Evolutionary conservation across 2,329 filamentous ascomycete species (phyloP).

Genomic region (Ascochyta fabae): DNA sequence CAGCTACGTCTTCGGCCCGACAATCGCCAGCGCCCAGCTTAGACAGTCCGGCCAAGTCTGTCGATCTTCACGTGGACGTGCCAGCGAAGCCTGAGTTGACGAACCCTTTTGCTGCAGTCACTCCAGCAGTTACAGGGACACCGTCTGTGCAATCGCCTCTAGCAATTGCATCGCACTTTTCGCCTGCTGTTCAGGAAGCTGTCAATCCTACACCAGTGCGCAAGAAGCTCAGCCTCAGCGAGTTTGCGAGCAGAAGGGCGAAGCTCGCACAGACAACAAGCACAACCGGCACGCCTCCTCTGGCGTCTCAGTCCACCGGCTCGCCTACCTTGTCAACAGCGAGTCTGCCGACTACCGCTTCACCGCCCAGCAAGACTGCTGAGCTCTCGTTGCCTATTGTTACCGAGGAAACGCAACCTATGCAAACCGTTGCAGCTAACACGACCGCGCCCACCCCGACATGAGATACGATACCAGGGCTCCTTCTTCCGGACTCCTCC

Average conservation of each 20-base stretch:
- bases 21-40: slow-evolving; percentile 19
- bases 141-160: slow-evolving; percentile 41
- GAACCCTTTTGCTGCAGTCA: slow-evolving; percentile 27
- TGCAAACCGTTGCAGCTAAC: slow-evolving; percentile 9
- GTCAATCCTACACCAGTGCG: slow-evolving; percentile 51
- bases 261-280: slow-evolving; percentile 42
- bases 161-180: slow-evolving; percentile 41
- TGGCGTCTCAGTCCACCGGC: slow-evolving; percentile 34
- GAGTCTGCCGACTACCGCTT: slow-evolving; percentile 39
- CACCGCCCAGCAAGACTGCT: slow-evolving; percentile 35
- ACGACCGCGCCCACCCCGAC: slow-evolving; percentile 21
- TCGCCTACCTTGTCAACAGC: slow-evolving; percentile 43
- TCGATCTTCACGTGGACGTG: slow-evolving; percentile 38
- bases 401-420: slow-evolving; percentile 33
- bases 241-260: slow-evolving; percentile 56
- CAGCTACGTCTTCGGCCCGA: slow-evolving; percentile 23
- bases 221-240: slow-evolving; percentile 60
- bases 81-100: slow-evolving; percentile 36
- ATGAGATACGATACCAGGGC: slow-evolving; percentile 33
- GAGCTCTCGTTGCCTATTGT: slow-evolving; percentile 38
- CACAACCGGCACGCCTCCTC: slow-evolving; percentile 31
- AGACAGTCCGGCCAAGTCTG: slow-evolving; percentile 21
- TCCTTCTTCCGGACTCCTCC: slow-evolving; percentile 25
- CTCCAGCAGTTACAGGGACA: slow-evolving; percentile 34
- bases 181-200: slow-evolving; percentile 50